Conservation (phyloP, 2,329 filamentous ascomycete species). For the Fusarium virguliforme region DNA sequence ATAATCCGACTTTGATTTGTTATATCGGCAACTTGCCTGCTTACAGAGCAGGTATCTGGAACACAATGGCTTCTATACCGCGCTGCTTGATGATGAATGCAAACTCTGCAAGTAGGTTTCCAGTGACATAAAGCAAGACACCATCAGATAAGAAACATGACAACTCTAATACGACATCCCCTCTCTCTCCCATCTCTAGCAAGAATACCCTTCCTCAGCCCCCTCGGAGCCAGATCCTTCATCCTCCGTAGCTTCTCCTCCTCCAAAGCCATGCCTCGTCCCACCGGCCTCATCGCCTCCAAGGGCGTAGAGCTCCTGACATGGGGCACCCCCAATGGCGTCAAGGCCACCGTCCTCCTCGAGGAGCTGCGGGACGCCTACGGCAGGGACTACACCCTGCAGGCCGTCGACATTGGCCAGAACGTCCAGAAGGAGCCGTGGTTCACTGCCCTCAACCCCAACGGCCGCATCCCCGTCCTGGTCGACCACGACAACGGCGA, state of each 20-base stretch:
- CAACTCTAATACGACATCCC: slow-evolving; percentile 1
- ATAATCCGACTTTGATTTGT: slow-evolving; percentile 2
- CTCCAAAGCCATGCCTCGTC: slow-evolving; percentile 50
- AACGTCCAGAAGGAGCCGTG: slow-evolving; percentile 79
- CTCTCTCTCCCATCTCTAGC: background rate
- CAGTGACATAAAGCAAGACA: slow-evolving; percentile 3
- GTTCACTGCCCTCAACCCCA: slow-evolving; percentile 75
- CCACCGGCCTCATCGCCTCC: slow-evolving; percentile 72
- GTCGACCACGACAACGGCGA: slow-evolving; percentile 75
- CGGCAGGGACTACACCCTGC: slow-evolving; percentile 72
- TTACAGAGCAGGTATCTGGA: background rate
- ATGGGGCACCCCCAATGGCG: slow-evolving; percentile 68
- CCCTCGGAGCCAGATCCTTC: background rate
- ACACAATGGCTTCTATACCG: slow-evolving; percentile 9
- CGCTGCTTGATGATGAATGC: slow-evolving; percentile 8
- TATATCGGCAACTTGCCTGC: background rate
- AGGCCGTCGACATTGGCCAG: slow-evolving; percentile 72
- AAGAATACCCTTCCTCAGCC: background rate
- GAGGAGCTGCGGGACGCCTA: slow-evolving; percentile 79
- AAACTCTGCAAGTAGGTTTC: slow-evolving; percentile 14
- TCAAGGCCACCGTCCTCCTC: slow-evolving; percentile 73
- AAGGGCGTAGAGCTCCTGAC: slow-evolving; percentile 78
- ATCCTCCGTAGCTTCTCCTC: slow-evolving; percentile 13
- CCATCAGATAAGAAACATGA: slow-evolving; percentile 2
- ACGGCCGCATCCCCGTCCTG: slow-evolving; percentile 77